Base-by-base conservation (phyloP, 257 asterid genomes). In the Solanum medicagineum region DNA sequence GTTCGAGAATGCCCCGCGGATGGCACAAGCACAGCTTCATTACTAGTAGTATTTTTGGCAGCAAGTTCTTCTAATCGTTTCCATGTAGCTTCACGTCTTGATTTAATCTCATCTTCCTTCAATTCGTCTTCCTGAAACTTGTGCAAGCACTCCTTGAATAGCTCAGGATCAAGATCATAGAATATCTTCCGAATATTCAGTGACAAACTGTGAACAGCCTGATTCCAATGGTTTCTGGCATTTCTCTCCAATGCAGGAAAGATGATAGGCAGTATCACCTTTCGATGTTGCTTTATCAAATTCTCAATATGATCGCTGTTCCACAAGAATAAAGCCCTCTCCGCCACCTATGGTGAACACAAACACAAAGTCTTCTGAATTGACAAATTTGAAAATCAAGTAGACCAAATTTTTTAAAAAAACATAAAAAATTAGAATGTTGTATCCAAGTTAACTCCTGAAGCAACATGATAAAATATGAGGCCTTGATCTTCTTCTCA, bases 301-400 rank as follows among this genome's bases (percentile, higher is more conserved):
- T 85, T 94, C 87, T 93, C 98, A 7, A 94, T 88, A 87, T 94
- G 98, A 87, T 94, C 96, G 26, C 90, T 94, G 93, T 92, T 94
- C 98, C 98, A 94, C 86, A 94, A 74, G 86, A 93, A 94, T 75
- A 93, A 87, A 70, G 98, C 91, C 90, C 98, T 91, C 89, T 94
- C 98, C 1, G 97, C 98, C 86, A 94, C 97, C 98, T 94, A 85
- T 32, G 56, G 79, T 36, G 62, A 56, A 86, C 49, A 84, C 68
- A 53, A 44, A 1, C 44, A 69, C 29, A 20, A 10, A 77, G 53
- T 51, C 14, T 62, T 56, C 65, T 42, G 10, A 77, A 77, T 77
- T 51, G 47, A 42, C 47, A 77, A 51, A 77, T 51, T 26, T 15
- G 83, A 77, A 77, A 51, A 77, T 26, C 10, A 77, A 26, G 24